phyloP scores from a whole-genome alignment of 352 stramenopile species.

The Pythium aquatile region DNA sequence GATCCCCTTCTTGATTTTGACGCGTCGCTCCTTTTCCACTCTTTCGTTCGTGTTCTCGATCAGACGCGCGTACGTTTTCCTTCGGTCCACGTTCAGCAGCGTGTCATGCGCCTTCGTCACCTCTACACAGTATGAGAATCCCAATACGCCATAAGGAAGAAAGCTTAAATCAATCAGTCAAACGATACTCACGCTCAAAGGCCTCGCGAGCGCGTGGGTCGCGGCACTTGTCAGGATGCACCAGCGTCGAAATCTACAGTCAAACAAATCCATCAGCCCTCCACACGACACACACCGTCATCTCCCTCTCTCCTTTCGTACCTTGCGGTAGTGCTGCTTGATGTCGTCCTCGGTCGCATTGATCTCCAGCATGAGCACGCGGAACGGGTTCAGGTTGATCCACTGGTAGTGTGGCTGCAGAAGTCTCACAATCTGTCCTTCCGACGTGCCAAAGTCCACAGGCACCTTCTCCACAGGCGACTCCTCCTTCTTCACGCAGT shows the following conservation, averaged over 20 bases:
- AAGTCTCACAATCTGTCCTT: slow-evolving; percentile 60
- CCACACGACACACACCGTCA: neutral
- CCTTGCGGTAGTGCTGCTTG: slow-evolving; percentile 90
- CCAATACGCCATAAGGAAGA: no score
- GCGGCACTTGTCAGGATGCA: slow-evolving; percentile 87
- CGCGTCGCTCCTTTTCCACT: slow-evolving; percentile 68
- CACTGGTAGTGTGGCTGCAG: slow-evolving; percentile 77
- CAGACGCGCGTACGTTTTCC: slow-evolving; percentile 74
- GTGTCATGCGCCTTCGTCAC: slow-evolving; percentile 86
- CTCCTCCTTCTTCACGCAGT: slow-evolving; percentile 74
- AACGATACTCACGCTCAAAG: slow-evolving; percentile 66
- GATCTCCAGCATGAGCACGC: slow-evolving; percentile 85
- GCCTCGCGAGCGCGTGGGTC: slow-evolving; percentile 73
- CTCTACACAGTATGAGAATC: slow-evolving; percentile 34
- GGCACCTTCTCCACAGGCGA: slow-evolving; percentile 45
- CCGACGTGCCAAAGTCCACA: slow-evolving; percentile 69
- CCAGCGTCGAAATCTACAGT: slow-evolving; percentile 75
- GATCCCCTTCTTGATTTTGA: slow-evolving; percentile 82
- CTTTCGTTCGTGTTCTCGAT: slow-evolving; percentile 73
- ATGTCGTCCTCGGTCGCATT: slow-evolving; percentile 88
- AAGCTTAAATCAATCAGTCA: slow-evolving; percentile 1
- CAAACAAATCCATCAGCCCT: neutral
- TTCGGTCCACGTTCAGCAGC: slow-evolving; percentile 80
- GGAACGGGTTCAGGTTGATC: slow-evolving; percentile 90
- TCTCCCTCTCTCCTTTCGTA: slow-evolving; percentile 10